Evolutionary conservation across 805 yeast species (phyloP).

Genomic region (Clavispora asparagi): DNA sequence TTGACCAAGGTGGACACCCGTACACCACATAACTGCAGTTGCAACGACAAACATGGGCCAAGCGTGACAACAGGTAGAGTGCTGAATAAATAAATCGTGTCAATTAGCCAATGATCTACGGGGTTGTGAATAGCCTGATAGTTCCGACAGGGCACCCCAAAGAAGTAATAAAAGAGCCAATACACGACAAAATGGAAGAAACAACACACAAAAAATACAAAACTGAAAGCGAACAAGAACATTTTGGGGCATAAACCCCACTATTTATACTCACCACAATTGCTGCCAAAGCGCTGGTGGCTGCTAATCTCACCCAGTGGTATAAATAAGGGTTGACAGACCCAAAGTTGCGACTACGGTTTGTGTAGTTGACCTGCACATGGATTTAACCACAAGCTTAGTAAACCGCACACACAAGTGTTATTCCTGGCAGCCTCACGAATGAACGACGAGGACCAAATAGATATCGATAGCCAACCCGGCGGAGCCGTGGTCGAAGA

Average conservation of each 20-base stretch:
- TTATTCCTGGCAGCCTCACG: not conserved
- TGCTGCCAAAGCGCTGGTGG: not conserved
- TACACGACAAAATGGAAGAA: too few relatives aligned
- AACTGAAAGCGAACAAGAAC: too few relatives aligned
- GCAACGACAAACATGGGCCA: not conserved
- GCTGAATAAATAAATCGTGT: too few relatives aligned
- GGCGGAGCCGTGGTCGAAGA: constrained; percentile 17
- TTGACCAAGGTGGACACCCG: not conserved
- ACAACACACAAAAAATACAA: too few relatives aligned
- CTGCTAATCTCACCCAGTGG: not conserved
- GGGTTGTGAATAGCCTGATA: too few relatives aligned
- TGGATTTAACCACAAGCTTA: not conserved
- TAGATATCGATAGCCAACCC: constrained; percentile 9
- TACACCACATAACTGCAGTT: not conserved
- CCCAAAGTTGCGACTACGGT: not conserved
- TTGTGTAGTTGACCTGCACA: not conserved
- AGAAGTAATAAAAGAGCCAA: too few relatives aligned
- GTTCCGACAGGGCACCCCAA: too few relatives aligned
- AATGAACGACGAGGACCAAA: constrained; percentile 11
- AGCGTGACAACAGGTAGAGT: too few relatives aligned
- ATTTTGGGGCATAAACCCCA: too few relatives aligned
- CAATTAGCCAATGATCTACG: too few relatives aligned
- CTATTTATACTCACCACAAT: not conserved
- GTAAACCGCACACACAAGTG: not conserved
- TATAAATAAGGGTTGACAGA: not conserved